phyloP scores from a whole-genome alignment of 2,329 filamentous ascomycete species.

The Pseudogymnoascus pannorum region DNA sequence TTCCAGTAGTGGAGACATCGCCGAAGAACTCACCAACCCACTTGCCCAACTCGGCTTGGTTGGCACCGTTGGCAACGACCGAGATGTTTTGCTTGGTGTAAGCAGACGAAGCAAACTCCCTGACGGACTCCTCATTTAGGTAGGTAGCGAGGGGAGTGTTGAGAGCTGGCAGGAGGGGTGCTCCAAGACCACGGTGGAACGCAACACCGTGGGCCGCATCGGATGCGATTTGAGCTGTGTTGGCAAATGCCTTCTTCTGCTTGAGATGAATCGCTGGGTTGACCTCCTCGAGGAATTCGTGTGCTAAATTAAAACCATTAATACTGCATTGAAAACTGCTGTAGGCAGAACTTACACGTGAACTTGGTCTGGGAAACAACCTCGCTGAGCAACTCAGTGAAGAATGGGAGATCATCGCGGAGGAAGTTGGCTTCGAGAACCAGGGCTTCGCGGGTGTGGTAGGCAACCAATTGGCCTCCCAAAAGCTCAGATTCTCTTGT shows the following conservation, averaged over 20 bases:
- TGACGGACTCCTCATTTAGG: constrained; percentile 66
- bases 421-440: constrained; percentile 93
- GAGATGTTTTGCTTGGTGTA: constrained; percentile 90
- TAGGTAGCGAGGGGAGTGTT: constrained; percentile 71
- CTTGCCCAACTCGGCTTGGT: constrained; percentile 67
- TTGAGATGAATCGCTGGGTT: constrained; percentile 67
- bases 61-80: constrained; percentile 81
- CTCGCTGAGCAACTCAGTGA: constrained; percentile 89
- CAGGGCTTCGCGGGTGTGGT: constrained; percentile 88
- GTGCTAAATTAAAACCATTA: constrained; percentile 45
- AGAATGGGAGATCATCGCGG: constrained; percentile 92
- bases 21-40: constrained; percentile 94
- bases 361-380: constrained; percentile 85
- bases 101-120: constrained; percentile 67
- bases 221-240: constrained; percentile 61
- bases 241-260: constrained; percentile 64
- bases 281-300: constrained; percentile 88
- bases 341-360: constrained; percentile 47
- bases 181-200: constrained; percentile 89
- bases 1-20: constrained; percentile 47
- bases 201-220: constrained; percentile 81
- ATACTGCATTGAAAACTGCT: constrained; percentile 13
- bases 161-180: constrained; percentile 64
- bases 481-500: constrained; percentile 92
- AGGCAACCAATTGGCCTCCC: constrained; percentile 78